Conservation (phyloP, 1,139 yeast genomes). For the Protomyces pachydermus region DNA sequence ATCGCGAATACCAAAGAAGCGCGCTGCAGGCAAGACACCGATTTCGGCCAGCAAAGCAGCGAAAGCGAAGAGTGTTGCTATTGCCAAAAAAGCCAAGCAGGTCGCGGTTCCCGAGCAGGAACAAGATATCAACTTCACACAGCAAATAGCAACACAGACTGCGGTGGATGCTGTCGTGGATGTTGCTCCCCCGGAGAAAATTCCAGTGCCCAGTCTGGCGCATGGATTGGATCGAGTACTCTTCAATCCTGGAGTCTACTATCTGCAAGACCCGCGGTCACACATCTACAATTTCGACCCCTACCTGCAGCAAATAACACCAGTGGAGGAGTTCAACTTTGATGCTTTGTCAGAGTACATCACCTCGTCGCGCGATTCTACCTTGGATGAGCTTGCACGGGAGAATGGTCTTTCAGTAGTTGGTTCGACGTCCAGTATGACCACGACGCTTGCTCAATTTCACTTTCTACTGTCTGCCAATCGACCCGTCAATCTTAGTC, state of each 20-base stretch:
- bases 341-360: constrained; percentile 54
- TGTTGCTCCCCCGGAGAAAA: constrained; percentile 11
- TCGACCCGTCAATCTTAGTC: constrained; percentile 47
- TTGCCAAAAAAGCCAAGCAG: too few species aligned
- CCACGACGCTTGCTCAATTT: constrained; percentile 65
- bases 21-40: background rate
- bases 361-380: constrained; percentile 62
- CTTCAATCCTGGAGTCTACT: constrained; percentile 67
- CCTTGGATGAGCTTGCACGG: constrained; percentile 49
- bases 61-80: background rate
- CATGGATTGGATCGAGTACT: constrained; percentile 33
- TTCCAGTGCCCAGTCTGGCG: constrained; percentile 18
- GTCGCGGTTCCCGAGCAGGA: too few species aligned
- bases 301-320: constrained; percentile 55
- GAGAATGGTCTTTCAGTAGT: constrained; percentile 47
- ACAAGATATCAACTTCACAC: too few species aligned
- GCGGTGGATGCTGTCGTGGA: background rate
- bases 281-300: constrained; percentile 67
- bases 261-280: constrained; percentile 69
- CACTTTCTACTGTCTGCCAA: constrained; percentile 64
- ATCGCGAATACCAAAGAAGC: background rate
- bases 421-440: constrained; percentile 87
- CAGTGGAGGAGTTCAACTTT: constrained; percentile 65
- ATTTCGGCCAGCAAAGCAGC: background rate
- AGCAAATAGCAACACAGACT: too few species aligned